Conservation (phyloP, 1,139 yeast genomes). For the Saccharomycopsis hybrid region DNA sequence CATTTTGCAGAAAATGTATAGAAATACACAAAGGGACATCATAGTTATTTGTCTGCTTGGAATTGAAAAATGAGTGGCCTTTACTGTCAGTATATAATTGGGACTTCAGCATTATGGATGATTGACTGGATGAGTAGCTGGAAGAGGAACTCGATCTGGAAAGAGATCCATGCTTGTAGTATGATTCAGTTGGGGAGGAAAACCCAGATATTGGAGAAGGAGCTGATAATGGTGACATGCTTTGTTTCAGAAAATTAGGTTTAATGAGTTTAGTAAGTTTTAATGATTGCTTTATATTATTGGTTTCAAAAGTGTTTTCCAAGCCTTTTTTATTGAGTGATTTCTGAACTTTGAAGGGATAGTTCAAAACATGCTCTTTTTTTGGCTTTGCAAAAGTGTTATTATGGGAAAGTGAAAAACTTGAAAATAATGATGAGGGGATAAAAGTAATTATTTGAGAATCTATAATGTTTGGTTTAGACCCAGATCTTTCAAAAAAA, state of each 20-base stretch:
- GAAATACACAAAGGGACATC: constrained; percentile 9
- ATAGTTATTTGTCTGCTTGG: background rate
- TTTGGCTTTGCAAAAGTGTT: background rate
- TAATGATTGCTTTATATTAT: background rate
- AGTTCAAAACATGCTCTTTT: constrained; percentile 1
- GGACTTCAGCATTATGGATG: constrained; percentile 1
- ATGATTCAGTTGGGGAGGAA: background rate
- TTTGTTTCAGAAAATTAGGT: background rate
- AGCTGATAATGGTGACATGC: background rate
- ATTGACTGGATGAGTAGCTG: constrained; percentile 3
- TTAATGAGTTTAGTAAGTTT: background rate
- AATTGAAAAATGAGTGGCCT: background rate
- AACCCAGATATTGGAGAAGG: background rate
- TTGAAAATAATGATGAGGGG: constrained; percentile 5
- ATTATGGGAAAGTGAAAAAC: constrained; percentile 3
- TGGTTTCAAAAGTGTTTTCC: background rate
- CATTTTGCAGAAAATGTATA: constrained; percentile 8
- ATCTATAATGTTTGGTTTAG: constrained; percentile 5
- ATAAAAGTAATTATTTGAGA: constrained; percentile 3
- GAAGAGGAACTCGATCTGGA: background rate
- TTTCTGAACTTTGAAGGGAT: constrained; percentile 6
- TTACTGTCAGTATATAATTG: background rate
- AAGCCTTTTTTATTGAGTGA: no score
- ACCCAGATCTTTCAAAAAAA: constrained; percentile 8
- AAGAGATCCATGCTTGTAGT: background rate